Conservation (phyloP, 2,329 filamentous ascomycete species). For the Proliferodiscus dingleyae region DNA sequence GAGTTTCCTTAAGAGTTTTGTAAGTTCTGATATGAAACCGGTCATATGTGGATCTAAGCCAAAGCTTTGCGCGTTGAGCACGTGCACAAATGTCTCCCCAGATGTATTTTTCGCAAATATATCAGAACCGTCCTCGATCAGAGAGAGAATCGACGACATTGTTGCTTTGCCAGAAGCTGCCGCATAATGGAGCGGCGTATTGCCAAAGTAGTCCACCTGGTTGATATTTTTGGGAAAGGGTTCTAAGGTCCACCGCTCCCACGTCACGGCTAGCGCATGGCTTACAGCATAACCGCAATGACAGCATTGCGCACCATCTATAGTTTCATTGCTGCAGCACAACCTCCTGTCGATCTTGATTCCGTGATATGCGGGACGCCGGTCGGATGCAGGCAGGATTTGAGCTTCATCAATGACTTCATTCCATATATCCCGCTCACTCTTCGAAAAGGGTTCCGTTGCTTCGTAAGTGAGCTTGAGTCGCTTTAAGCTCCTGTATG, state of each 20-base stretch:
- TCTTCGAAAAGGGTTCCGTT: background rate
- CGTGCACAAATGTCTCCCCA: slow-evolving; percentile 7
- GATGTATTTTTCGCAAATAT: slow-evolving; percentile 7
- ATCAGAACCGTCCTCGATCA: slow-evolving; percentile 5
- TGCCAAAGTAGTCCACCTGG: slow-evolving; percentile 6
- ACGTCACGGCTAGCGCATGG: background rate
- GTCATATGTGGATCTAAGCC: background rate
- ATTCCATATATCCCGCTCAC: slow-evolving; percentile 3
- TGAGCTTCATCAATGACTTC: slow-evolving; percentile 6
- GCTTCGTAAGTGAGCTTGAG: no score
- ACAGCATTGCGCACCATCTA: slow-evolving; percentile 1
- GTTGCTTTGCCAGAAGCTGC: slow-evolving; percentile 2
- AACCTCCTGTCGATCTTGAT: background rate
- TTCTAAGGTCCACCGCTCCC: no score
- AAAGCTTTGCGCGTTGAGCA: slow-evolving; percentile 2
- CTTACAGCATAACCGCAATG: slow-evolving; percentile 1
- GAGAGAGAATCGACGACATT: background rate
- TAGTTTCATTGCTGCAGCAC: background rate
- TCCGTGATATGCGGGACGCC: background rate
- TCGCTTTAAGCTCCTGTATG: no score
- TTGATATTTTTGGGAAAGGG: no score
- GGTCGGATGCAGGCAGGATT: slow-evolving; percentile 1
- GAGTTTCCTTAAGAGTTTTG: slow-evolving; percentile 3
- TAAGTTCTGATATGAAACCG: background rate
- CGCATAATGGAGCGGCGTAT: slow-evolving; percentile 11